Conservation (phyloP, 2,329 filamentous ascomycete species). For the Colletotrichum acutatum region DNA sequence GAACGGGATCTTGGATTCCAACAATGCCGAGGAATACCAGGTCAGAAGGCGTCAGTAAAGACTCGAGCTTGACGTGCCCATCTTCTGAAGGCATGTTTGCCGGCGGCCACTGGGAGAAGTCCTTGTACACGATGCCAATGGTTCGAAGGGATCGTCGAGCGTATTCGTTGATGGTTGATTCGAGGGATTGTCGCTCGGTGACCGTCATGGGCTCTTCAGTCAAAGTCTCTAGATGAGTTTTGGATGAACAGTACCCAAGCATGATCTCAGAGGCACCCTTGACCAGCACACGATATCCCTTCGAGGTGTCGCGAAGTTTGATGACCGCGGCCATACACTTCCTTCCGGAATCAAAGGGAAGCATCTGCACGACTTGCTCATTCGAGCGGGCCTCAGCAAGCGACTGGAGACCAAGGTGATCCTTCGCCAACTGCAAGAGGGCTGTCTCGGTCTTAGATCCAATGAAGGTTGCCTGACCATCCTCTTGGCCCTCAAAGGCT, state of each 20-base stretch:
- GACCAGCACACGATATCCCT: slow-evolving; percentile 66
- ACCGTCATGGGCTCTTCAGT: not conserved
- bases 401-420: slow-evolving; percentile 72
- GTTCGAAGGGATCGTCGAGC: slow-evolving; percentile 52
- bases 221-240: slow-evolving; percentile 38
- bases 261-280: slow-evolving; percentile 65
- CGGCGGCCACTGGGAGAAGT: slow-evolving; percentile 46
- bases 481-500: slow-evolving; percentile 73
- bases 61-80: slow-evolving; percentile 57
- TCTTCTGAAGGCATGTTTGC: slow-evolving; percentile 68
- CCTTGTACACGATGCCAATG: slow-evolving; percentile 52
- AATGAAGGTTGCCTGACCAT: slow-evolving; percentile 70
- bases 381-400: slow-evolving; percentile 73
- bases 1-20: slow-evolving; percentile 75
- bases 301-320: slow-evolving; percentile 61
- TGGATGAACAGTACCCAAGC: slow-evolving; percentile 51
- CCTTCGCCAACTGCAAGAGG: slow-evolving; percentile 74
- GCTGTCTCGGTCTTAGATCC: slow-evolving; percentile 85
- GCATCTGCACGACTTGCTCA: slow-evolving; percentile 57
- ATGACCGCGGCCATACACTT: slow-evolving; percentile 76
- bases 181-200: slow-evolving; percentile 2
- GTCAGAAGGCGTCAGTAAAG: slow-evolving; percentile 27
- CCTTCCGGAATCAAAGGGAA: slow-evolving; percentile 50
- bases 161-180: slow-evolving; percentile 48
- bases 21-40: slow-evolving; percentile 59